phyloP scores from a whole-genome alignment of 352 stramenopile species.

The Pilasporangium apinafurcum region DNA sequence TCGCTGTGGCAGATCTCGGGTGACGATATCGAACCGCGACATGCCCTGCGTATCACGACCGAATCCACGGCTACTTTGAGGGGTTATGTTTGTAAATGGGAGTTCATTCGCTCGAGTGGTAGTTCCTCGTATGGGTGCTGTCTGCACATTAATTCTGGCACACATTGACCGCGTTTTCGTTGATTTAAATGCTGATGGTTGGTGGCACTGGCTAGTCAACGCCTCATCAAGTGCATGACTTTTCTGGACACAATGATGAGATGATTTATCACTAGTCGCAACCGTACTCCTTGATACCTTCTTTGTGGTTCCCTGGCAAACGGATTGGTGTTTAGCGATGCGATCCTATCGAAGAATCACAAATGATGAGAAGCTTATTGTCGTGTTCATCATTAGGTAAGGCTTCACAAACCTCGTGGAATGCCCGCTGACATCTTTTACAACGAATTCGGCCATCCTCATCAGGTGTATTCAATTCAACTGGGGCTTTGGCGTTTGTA shows the following conservation, averaged over 20 bases:
- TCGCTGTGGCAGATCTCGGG: constrained; percentile 6
- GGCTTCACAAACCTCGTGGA: constrained; percentile 16
- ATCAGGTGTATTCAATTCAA: constrained; percentile 29
- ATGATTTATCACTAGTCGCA: background rate
- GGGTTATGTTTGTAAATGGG: background rate
- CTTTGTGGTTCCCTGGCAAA: constrained; percentile 22
- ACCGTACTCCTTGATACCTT: background rate
- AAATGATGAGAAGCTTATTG: background rate
- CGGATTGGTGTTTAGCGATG: constrained; percentile 63
- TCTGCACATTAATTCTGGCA: too few relatives aligned
- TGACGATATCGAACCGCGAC: constrained; percentile 13
- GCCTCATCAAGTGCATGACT: background rate
- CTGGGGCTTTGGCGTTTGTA: background rate
- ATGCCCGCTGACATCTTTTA: constrained; percentile 42
- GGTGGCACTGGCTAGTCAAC: background rate
- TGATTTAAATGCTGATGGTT: background rate
- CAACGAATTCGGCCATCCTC: constrained; percentile 50
- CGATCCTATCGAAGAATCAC: constrained; percentile 20
- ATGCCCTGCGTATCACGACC: constrained; percentile 3
- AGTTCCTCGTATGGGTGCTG: too few relatives aligned
- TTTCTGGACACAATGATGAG: too few relatives aligned
- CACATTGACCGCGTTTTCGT: too few relatives aligned
- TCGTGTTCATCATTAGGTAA: background rate
- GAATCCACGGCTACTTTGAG: background rate
- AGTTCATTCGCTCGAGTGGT: too few relatives aligned